Conservation (phyloP, 306 rosid genomes). For the Mimosa pudica region DNA sequence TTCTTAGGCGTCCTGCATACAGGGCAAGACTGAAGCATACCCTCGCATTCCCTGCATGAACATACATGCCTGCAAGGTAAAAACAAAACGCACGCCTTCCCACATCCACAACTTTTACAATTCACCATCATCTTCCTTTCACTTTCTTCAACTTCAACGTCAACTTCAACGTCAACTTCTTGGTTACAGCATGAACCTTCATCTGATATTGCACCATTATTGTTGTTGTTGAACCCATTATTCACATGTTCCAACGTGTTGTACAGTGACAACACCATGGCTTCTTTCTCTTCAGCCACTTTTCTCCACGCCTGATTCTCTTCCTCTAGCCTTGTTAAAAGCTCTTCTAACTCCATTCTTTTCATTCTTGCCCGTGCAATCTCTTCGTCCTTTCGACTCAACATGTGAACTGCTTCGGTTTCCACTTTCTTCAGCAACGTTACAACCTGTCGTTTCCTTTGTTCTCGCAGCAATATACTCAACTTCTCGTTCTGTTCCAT, state of each 20-base stretch:
- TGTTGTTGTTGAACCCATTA: slow-evolving; percentile 31
- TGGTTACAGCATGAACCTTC: slow-evolving; percentile 67
- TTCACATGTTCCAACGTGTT: slow-evolving; percentile 59
- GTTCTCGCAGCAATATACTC: slow-evolving; percentile 51
- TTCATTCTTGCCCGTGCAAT: slow-evolving; percentile 48
- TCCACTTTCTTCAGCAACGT: slow-evolving; percentile 48
- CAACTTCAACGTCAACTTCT: background rate
- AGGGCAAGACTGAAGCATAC: slow-evolving; percentile 66
- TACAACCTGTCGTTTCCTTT: slow-evolving; percentile 50
- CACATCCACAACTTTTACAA: slow-evolving; percentile 61
- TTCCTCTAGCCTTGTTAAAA: slow-evolving; percentile 51
- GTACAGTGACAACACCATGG: slow-evolving; percentile 46
- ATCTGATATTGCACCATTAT: slow-evolving; percentile 32
- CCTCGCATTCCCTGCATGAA: slow-evolving; percentile 73
- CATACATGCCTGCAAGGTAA: slow-evolving; percentile 91
- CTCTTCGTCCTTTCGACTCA: slow-evolving; percentile 62
- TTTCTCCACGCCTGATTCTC: slow-evolving; percentile 67
- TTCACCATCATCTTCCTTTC: slow-evolving; percentile 33
- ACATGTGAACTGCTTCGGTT: slow-evolving; percentile 19
- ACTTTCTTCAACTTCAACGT: slow-evolving; percentile 16
- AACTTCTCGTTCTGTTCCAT: slow-evolving; percentile 57
- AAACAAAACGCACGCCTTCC: slow-evolving; percentile 58
- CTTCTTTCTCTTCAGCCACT: slow-evolving; percentile 63
- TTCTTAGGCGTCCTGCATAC: slow-evolving; percentile 66
- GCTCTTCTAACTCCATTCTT: slow-evolving; percentile 54